Base-by-base conservation (phyloP, 2,329 filamentous ascomycete species). In the Purpureocillium takamizusanense region DNA sequence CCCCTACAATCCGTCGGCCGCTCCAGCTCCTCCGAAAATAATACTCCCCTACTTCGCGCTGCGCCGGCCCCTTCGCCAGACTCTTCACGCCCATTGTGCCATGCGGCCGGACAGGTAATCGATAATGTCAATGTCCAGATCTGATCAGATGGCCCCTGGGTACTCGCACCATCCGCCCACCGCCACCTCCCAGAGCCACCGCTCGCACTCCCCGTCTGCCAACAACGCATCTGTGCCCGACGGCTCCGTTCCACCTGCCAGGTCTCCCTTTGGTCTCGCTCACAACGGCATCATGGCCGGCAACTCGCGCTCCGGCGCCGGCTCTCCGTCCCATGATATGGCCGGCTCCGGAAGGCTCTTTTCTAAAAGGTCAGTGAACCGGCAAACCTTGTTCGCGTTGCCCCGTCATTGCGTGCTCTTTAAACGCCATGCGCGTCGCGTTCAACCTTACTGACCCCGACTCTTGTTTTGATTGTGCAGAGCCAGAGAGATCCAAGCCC, bases 281-380 rank as follows among this genome's bases (percentile, higher is more conserved):
- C 63, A 70, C 43, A 61, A 68, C 42, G 63, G 65, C 53, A 79
- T 78, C 57, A 78, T 81, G 72, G 63, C 72, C 46, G 66, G 66
- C 48, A 69, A 64, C 52, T 62, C 76, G 54, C 76, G 90, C 68
- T 84, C 90, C 56, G 88, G 89, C 70, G 81, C 87, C 70, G 89
- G 89, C 60, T 98, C 92, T 74, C 92, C 92, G 54, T 95, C 89
- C 64, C 89, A 95, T 69, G 92, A 97, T 50, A 78, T 88, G 58
- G 64, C 68, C 33, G 79, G 82, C 42, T 80, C 77, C 39, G 67
- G 73, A 58, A 76, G 90, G 53, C 71, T 97, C 43, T 95, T 85
- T 65, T 88, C 88, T 46, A 97, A 97, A 70, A 81, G 92, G 88
- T 95, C 76, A 56, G 80, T 67, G 48, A 18, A 5, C 14, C 5